Evolutionary conservation across 2,329 filamentous ascomycete genomes (phyloP).

Genomic region (Scedosporium apiospermum): DNA sequence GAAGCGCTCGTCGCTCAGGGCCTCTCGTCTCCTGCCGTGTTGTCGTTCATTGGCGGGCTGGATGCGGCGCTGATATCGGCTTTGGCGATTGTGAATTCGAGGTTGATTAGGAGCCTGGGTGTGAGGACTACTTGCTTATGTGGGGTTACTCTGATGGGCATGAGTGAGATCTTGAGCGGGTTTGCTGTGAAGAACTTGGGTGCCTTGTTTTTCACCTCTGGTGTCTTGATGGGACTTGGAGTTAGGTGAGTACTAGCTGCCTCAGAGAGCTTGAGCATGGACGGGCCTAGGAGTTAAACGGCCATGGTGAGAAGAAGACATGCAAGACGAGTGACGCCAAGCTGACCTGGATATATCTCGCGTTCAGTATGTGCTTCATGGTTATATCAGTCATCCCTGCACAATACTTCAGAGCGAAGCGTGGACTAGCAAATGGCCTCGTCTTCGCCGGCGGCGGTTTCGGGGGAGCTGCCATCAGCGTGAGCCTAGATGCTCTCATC

Average conservation of each 20-base stretch:
- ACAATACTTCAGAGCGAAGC: conserved; percentile 44
- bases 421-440: conserved; percentile 46
- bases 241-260: conserved; percentile 9
- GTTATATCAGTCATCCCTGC: conserved; percentile 37
- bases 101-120: conserved; percentile 40
- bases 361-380: conserved; percentile 27
- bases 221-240: conserved; percentile 22
- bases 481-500: conserved; percentile 39
- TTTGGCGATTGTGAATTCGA: conserved; percentile 41
- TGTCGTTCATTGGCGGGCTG: conserved; percentile 50
- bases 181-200: conserved; percentile 24
- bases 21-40: conserved; percentile 37
- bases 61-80: conserved; percentile 38
- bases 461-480: conserved; percentile 42
- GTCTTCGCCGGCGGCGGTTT: conserved; percentile 45
- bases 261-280: not conserved
- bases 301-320: too few species aligned
- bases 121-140: conserved; percentile 33
- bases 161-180: conserved; percentile 35
- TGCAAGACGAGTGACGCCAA: too few species aligned
- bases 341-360: not conserved
- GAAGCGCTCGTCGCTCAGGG: conserved; percentile 39
- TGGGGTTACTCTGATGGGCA: conserved; percentile 40
- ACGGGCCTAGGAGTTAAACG: too few species aligned
- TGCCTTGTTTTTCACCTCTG: conserved; percentile 24